Conservation (phyloP, 83 land plant genomes). For the Picea abies region DNA sequence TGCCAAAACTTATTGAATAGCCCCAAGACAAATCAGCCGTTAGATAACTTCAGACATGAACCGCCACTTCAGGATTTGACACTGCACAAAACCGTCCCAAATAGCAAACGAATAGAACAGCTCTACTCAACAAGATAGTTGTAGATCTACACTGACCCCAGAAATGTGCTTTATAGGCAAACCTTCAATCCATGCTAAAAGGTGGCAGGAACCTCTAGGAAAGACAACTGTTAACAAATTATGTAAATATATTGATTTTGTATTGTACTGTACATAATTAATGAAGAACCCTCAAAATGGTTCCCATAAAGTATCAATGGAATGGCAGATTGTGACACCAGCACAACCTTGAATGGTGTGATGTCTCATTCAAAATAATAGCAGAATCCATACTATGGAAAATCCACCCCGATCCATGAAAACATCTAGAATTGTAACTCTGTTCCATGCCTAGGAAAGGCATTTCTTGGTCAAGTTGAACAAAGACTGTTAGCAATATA, state of each 20-base stretch:
- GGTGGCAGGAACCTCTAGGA: background rate
- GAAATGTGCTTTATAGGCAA: background rate
- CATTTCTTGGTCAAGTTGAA: constrained; percentile 5
- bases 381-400: background rate
- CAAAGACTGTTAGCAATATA: background rate
- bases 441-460: background rate
- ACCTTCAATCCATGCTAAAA: background rate
- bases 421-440: no score
- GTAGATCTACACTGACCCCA: background rate
- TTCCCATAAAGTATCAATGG: background rate
- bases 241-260: background rate
- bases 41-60: background rate
- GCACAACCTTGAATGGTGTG: background rate
- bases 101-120: background rate
- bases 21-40: background rate
- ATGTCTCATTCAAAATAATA: background rate
- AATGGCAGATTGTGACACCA: background rate
- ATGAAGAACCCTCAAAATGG: constrained; percentile 1
- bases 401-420: background rate
- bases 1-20: background rate
- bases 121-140: background rate
- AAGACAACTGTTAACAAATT: background rate
- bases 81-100: background rate
- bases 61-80: background rate
- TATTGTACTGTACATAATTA: background rate